Evolutionary conservation across 163 green algal genomes (phyloP), one percentile per base, ranked within the genome.

Genomic region (Smithsoniella earleae): DNA sequence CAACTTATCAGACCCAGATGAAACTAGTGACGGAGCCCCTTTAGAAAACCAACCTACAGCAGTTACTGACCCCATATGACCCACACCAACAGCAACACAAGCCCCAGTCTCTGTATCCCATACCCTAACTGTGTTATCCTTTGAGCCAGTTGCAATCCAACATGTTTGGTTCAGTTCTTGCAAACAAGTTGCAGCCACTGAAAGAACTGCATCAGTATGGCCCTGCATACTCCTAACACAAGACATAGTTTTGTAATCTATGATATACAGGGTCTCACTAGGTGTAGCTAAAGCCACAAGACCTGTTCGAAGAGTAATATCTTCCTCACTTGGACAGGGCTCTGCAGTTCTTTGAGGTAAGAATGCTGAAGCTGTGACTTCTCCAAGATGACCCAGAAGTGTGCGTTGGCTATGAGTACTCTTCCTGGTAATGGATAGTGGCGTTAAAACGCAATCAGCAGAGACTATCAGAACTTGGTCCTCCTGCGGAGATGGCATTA

Each of bases 1-100:
- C 40, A 96, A 82, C 75, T 92, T 91, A 82, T 96, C 90, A 16
- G 85, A 78, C 13, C 89, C 90, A 13, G 77, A 90, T 8, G 77
- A 87, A 2, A 88, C 82, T 25, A 94, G 22, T 62, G 90, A 89
- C 6, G 69, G 76, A 69, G 37, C 73, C 55, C 44, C 58, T 73
- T 69, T 27, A 36, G 25, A 16, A 36, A 40, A 82, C 62, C 94
- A 86, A 2, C 89, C 88, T 6, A 98, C 78, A 2, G 84, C 86
- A 43, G 76, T 84, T 1, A 97, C 88, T 2, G 92, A 85, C 4
- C 78, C 87, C 18, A 92, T 82, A 76, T 97, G 91, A 13, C 88
- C 89, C 20, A 73, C 66, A 22, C 79, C 79, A 31, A 82, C 46
- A 13, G 74, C 88, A 22, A 95, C 64, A 77, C 86, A 93, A 27